Evolutionary conservation across 805 yeast genomes (phyloP).

Genomic region (Spathaspora gorwiae): DNA sequence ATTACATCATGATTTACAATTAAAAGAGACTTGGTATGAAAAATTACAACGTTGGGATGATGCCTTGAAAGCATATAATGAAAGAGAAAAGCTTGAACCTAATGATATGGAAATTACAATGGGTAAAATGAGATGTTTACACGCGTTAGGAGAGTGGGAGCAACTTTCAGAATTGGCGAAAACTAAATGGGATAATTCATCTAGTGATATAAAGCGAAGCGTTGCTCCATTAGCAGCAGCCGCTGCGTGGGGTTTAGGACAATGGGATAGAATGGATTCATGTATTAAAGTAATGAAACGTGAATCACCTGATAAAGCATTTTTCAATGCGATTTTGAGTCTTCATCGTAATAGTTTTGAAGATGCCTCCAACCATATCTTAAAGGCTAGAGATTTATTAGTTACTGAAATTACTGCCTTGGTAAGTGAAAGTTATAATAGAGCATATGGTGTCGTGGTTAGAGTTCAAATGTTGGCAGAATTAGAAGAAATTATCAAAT

Average conservation of each 20-base stretch:
- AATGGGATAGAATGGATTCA: slow-evolving; percentile 94
- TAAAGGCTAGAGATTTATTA: slow-evolving; percentile 79
- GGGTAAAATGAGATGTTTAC: slow-evolving; percentile 98
- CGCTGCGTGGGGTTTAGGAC: slow-evolving; percentile 97
- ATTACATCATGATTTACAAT: slow-evolving; percentile 80
- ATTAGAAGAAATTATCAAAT: slow-evolving; percentile 87
- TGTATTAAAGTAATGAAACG: slow-evolving; percentile 85
- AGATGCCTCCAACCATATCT: slow-evolving; percentile 74
- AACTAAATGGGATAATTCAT: slow-evolving; percentile 74
- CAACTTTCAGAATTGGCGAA: slow-evolving; percentile 79
- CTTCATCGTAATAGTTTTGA: slow-evolving; percentile 82
- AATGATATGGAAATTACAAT: slow-evolving; percentile 82
- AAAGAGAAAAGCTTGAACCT: slow-evolving; percentile 60
- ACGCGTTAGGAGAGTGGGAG: slow-evolving; percentile 99
- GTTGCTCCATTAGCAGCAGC: slow-evolving; percentile 98
- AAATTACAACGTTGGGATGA: slow-evolving; percentile 97
- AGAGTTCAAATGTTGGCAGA: slow-evolving; percentile 97
- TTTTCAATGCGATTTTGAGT: slow-evolving; percentile 85
- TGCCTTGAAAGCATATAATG: slow-evolving; percentile 85
- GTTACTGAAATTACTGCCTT: slow-evolving; percentile 92
- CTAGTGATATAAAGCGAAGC: slow-evolving; percentile 68
- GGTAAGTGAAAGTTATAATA: slow-evolving; percentile 90
- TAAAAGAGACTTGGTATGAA: slow-evolving; percentile 97
- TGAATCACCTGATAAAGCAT: slow-evolving; percentile 92
- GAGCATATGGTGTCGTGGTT: slow-evolving; percentile 96